Evolutionary conservation across 2,329 filamentous ascomycete genomes (phyloP).

Genomic region (Cercospora janseana): DNA sequence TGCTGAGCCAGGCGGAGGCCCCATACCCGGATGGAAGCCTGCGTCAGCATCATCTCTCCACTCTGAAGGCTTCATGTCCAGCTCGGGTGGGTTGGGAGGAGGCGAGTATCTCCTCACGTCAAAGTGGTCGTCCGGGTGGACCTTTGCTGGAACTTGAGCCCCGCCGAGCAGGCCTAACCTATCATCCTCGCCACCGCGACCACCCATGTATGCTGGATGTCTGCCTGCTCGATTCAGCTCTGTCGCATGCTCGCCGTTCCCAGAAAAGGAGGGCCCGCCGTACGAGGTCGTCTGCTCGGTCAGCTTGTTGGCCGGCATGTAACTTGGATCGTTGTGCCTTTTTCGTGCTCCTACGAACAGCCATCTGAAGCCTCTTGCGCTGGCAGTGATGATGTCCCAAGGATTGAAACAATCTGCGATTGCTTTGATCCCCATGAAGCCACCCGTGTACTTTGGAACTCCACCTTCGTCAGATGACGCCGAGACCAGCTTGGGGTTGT

Average conservation of each 20-base stretch:
- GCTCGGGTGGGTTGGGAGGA: constrained; percentile 4
- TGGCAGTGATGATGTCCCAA: constrained; percentile 79
- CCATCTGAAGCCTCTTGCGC: constrained; percentile 76
- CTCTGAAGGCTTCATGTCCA: constrained; percentile 22
- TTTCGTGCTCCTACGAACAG: constrained; percentile 69
- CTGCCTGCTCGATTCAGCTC: constrained; percentile 25
- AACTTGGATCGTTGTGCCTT: constrained; percentile 49
- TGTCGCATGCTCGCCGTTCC: constrained; percentile 26
- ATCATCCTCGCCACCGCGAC: constrained; percentile 28
- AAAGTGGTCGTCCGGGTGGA: neutral
- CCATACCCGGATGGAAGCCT: constrained; percentile 31
- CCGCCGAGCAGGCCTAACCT: constrained; percentile 30
- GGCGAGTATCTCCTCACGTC: constrained; percentile 1
- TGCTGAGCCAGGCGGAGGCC: constrained; percentile 16
- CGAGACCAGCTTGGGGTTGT: constrained; percentile 32
- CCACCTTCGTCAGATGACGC: constrained; percentile 27
- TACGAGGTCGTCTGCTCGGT: constrained; percentile 23
- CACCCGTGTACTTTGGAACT: constrained; percentile 56
- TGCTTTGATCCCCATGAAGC: constrained; percentile 63
- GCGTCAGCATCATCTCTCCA: constrained; percentile 15
- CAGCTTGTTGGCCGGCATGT: constrained; percentile 32
- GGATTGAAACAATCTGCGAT: constrained; percentile 71
- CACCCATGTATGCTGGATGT: neutral
- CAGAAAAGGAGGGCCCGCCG: constrained; percentile 25
- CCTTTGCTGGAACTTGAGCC: constrained; percentile 20